phyloP scores from a whole-genome alignment of 2,329 filamentous ascomycete species.

The Cladophialophora carrionii region DNA sequence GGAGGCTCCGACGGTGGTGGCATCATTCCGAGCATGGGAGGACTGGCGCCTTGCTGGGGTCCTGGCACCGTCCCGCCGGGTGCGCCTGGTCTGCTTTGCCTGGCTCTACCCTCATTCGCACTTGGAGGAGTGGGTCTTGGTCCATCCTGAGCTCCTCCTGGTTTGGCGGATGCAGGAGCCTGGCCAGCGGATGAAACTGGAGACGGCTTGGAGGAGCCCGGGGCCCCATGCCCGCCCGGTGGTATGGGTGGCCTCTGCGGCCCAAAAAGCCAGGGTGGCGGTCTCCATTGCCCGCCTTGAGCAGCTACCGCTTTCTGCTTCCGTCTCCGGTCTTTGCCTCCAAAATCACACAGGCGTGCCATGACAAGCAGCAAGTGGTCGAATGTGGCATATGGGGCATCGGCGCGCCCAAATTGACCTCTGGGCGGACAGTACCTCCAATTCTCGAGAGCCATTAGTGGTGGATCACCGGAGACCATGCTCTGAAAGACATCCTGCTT shows the following conservation, averaged over 20 bases:
- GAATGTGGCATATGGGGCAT: conserved; percentile 83
- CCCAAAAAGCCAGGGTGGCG: conserved; percentile 40
- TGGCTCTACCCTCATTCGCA: conserved; percentile 33
- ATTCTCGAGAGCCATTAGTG: conserved; percentile 79
- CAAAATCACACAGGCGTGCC: conserved; percentile 77
- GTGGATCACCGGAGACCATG: conserved; percentile 78
- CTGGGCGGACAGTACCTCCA: conserved; percentile 90
- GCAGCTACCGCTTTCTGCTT: conserved; percentile 71
- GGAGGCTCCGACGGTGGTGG: conserved; percentile 46
- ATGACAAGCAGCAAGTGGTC: conserved; percentile 85
- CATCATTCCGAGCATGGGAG: conserved; percentile 56
- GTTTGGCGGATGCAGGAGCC: conserved; percentile 26
- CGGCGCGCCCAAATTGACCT: conserved; percentile 73
- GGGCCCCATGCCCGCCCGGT: conserved; percentile 2
- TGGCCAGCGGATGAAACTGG: conserved; percentile 7
- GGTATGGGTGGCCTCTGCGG: conserved; percentile 42
- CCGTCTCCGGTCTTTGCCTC: conserved; percentile 72
- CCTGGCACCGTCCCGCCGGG: conserved; percentile 19
- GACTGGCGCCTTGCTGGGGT: conserved; percentile 38
- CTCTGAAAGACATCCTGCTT: conserved; percentile 95
- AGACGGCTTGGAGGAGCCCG: conserved; percentile 7
- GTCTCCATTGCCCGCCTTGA: conserved; percentile 61
- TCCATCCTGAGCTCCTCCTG: conserved; percentile 30
- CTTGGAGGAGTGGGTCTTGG: conserved; percentile 30
- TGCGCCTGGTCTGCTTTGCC: conserved; percentile 29